Evolutionary conservation across 2,329 filamentous ascomycete genomes (phyloP), one percentile per base, ranked within the genome.

Genomic region (Emmonsiellopsis sp.): DNA sequence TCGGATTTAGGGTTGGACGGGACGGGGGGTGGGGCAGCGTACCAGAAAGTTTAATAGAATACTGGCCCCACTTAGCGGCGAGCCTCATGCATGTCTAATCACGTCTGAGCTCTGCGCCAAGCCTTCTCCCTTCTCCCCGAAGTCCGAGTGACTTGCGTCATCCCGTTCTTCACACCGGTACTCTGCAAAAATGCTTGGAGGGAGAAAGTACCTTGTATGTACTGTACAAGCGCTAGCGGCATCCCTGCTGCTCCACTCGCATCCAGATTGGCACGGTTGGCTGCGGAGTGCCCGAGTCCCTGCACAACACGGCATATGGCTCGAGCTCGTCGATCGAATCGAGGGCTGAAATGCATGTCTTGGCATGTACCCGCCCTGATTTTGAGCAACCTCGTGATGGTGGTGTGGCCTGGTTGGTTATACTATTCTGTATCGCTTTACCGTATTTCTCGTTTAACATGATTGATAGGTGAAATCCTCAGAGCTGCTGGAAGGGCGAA

Each of bases 221-320:
- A n/a, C n/a, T n/a, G n/a, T 44, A 51, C 50, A n/a, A 26, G 20
- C 20, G 42, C 16, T n/a, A 15, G 13, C 11, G 37, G 37, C 45
- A 20, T 13, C 42, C 42, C 20, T 44, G 42, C 42, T 5, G n/a
- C 45, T 15, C 15, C 32, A 20, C 10, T 10, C 7, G 11, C 50
- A 42, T 53, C 54, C 58, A 59, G 55, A 30, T 5, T 13, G 13
- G 54, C 53, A 51, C 55, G 52, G 58, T 62, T 62, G 60, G 61
- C 54, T 60, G 57, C 55, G 55, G 58, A 40, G 50, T 57, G 57
- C 56, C 61, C 58, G 57, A 53, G 55, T 40, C 51, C 43, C 56
- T 59, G 59, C 58, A 62, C 55, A 47, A 50, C 42, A 35, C 30
- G 16, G 35, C 13, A 20, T 16, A 34, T 51, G 50, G 20, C 37